Percentiles rank a stretch among this genome's conserved stretches.
Evolutionary conservation across 1,139 yeast genomes (phyloP).

Genomic region (Candida tetrigidarum): DNA sequence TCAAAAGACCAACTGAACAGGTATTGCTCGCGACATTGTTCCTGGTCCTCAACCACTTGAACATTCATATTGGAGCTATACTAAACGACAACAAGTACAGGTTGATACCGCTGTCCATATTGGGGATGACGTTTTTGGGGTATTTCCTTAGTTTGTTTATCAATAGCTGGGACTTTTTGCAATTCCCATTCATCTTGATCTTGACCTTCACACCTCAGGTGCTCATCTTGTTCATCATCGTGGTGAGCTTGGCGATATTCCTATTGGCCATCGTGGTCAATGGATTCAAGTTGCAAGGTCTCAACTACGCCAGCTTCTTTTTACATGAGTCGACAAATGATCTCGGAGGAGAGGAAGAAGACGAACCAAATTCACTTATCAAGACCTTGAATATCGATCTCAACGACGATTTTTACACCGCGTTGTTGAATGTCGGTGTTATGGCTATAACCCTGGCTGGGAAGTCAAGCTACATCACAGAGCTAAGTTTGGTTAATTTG

Average conservation of each 20-base stretch:
- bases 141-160: constrained; percentile 46
- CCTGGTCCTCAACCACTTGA: constrained; percentile 57
- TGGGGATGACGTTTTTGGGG: constrained; percentile 54
- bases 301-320: constrained; percentile 54
- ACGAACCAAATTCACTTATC: constrained; percentile 23
- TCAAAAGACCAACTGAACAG: constrained; percentile 54
- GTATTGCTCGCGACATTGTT: constrained; percentile 54
- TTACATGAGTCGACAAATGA: constrained; percentile 30
- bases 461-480: constrained; percentile 65
- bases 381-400: constrained; percentile 35
- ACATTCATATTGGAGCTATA: constrained; percentile 62
- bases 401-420: constrained; percentile 69
- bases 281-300: constrained; percentile 49
- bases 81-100: constrained; percentile 56
- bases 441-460: constrained; percentile 71
- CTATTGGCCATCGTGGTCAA: constrained; percentile 62
- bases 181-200: constrained; percentile 58
- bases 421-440: constrained; percentile 61
- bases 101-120: constrained; percentile 61
- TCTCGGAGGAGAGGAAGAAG: constrained; percentile 30
- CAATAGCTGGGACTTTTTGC: constrained; percentile 36
- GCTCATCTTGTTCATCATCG: constrained; percentile 51
- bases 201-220: constrained; percentile 67
- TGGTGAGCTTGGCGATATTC: constrained; percentile 55
- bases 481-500: constrained; percentile 52